A percentile compares a stretch with the other conserved stretches of the same genome.
These are phyloP conservation scores for Moesziomyces globuligerus DNA, from an alignment of 1,284 basidiomycete genomes.

Conservation along the genomic window DNA sequence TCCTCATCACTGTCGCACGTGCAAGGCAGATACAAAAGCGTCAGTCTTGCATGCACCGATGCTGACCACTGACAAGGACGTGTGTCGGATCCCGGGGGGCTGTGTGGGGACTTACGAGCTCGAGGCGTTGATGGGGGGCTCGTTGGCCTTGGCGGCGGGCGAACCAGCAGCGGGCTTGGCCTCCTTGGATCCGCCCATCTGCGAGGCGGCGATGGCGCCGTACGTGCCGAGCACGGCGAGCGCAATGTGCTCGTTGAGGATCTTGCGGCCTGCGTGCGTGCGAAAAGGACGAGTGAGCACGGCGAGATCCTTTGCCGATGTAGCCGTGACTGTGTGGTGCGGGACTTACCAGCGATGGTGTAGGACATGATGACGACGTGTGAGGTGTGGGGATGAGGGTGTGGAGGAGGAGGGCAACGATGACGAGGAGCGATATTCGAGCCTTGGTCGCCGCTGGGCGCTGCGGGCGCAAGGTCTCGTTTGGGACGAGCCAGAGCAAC, in stretches of 20 bases:
- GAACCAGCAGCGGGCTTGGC: conserved; percentile 26
- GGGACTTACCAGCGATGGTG: conserved; percentile 60
- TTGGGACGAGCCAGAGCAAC: not conserved
- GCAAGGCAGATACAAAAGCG: not conserved
- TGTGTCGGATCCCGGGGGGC: no score
- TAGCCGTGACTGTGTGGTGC: conserved; percentile 8
- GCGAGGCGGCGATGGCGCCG: conserved; percentile 42
- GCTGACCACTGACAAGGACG: no score
- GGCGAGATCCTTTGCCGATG: no score
- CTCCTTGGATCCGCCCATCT: conserved; percentile 35
- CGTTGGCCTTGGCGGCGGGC: conserved; percentile 34
- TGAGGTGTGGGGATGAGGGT: not conserved
- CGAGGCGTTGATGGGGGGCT: conserved; percentile 54
- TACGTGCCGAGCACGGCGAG: conserved; percentile 56
- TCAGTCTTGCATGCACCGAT: no score
- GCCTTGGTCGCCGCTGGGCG: no score
- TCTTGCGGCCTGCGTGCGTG: conserved; percentile 46
- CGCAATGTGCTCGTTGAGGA: conserved; percentile 65
- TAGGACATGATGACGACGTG: conserved; percentile 55
- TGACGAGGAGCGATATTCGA: no score
- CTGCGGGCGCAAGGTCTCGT: no score
- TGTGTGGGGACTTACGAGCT: conserved; percentile 55
- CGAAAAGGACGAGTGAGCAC: conserved; percentile 32
- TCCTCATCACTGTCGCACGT: conserved; percentile 56
- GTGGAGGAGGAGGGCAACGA: conserved; percentile 4